Base-by-base conservation (phyloP, 129 eudicot species). In the Flaveria trinervia region DNA sequence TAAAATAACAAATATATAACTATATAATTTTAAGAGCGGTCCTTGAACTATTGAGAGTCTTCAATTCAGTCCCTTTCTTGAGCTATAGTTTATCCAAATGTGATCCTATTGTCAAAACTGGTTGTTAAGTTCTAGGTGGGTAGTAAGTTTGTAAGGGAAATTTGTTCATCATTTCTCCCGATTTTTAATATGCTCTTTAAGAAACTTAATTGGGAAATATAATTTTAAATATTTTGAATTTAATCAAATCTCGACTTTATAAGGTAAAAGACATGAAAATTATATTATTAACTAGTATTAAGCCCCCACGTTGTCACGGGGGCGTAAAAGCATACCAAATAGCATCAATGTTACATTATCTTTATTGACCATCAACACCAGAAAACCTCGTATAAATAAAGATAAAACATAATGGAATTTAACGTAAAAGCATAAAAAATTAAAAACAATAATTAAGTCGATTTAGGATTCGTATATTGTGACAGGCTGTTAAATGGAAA, bases 41-140 rank as follows among this genome's bases (percentile, higher is more conserved):
- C 39, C 67, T 61, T 61, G 67, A 61, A 25, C 39, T 61, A 61
- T 61, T 12, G 36, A 61, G 26, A 61, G 14, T 15, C 67, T 25
- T 25, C 43, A 3, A 1, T 61, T 61, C 16, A 5, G 67, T 61
- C 67, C 67, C 67, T 25, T 25, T 26, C 28, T 61, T 25, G 18
- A 61, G 67, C 6, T 61, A 13, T 25, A 25, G 41, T 61, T 61
- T 61, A 61, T 61, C 67, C 41, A 61, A 3, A 61, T 25, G 14
- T 25, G 41, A 13, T 26, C 18, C 22, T 61, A 61, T 61, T 61
- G 41, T 61, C 67, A 25, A 60, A 56, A 61, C 28, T 13, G 41
- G 67, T 61, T 25, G 67, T 61, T 61, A 61, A 61, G 67, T 61
- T 61, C 67, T 61, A 61, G 67, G 67, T 61, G 28, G 67, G 41